Conservation (phyloP, 2,329 filamentous ascomycete genomes). For the Atkinsonella hypoxylon region DNA sequence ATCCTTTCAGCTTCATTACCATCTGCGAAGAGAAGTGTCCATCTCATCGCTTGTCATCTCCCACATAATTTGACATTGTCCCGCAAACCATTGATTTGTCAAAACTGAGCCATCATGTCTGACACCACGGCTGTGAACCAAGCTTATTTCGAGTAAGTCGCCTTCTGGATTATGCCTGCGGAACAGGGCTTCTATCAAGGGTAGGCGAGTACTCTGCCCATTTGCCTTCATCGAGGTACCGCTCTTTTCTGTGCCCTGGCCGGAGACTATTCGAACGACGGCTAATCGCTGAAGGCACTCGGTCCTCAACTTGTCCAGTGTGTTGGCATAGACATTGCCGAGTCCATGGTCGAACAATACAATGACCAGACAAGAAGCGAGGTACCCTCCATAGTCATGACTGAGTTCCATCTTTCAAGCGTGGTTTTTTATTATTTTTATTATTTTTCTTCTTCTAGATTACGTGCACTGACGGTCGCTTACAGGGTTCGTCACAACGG, state of each 20-base stretch:
- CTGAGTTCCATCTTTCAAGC: conserved; percentile 8
- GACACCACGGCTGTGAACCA: conserved; percentile 24
- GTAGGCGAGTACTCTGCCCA: conserved; percentile 22
- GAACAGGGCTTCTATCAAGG: conserved; percentile 53
- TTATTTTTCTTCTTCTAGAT: too few species aligned
- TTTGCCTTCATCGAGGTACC: background rate
- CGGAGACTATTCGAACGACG: background rate
- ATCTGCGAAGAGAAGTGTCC: background rate
- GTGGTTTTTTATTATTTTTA: background rate
- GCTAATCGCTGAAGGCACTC: conserved; percentile 11
- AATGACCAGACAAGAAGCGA: conserved; percentile 47
- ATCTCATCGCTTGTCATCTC: background rate
- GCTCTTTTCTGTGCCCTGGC: too few species aligned
- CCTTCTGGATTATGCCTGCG: conserved; percentile 67
- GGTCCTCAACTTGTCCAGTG: conserved; percentile 33
- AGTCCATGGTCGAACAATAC: conserved; percentile 57
- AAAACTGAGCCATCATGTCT: too few species aligned
- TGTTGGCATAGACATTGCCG: conserved; percentile 57
- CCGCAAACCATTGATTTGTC: too few species aligned
- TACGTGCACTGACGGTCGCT: background rate
- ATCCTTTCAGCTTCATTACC: background rate
- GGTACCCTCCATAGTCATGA: too few species aligned
- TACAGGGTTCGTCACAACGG: conserved; percentile 41
- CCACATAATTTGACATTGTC: too few species aligned
- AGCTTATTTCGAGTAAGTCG: conserved; percentile 37